Evolutionary conservation across 2,329 filamentous ascomycete genomes (phyloP).

Genomic region (Fusarium tanahbumbuense): DNA sequence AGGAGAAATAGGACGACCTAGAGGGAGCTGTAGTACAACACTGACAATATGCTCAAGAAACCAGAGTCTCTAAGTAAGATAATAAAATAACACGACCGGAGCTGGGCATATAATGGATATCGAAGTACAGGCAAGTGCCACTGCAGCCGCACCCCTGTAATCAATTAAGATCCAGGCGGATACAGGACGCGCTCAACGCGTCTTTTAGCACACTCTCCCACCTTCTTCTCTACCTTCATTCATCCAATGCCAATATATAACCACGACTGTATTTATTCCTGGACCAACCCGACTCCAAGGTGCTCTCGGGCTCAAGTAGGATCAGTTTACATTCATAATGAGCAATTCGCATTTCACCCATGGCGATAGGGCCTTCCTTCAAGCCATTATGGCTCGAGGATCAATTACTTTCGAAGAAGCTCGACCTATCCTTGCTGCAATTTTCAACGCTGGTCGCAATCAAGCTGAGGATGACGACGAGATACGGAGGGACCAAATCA

Average conservation of each 20-base stretch:
- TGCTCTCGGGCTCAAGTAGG: slow-evolving; percentile 21
- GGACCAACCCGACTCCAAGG: not conserved
- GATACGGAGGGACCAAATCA: slow-evolving; percentile 71
- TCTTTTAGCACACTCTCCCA: not conserved
- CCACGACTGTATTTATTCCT: not conserved
- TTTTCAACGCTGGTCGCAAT: slow-evolving; percentile 68
- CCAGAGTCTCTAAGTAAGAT: not conserved
- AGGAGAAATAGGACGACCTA: no score
- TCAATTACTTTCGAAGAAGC: slow-evolving; percentile 81
- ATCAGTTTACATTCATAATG: slow-evolving; percentile 39
- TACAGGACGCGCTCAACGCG: slow-evolving; percentile 40
- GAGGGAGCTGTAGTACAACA: not conserved
- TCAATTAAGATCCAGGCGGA: slow-evolving; percentile 20
- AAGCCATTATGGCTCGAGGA: slow-evolving; percentile 84
- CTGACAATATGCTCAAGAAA: not conserved
- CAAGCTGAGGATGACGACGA: slow-evolving; percentile 47
- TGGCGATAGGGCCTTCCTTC: slow-evolving; percentile 87
- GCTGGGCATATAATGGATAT: not conserved
- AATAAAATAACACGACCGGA: not conserved
- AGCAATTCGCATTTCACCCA: slow-evolving; percentile 61
- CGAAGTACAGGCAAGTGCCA: not conserved
- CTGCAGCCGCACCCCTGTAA: slow-evolving; percentile 20
- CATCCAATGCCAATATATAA: not conserved
- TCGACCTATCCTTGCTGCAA: slow-evolving; percentile 78
- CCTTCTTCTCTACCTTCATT: not conserved